Conservation (phyloP, 371 early-diverging fungal genomes). For the Choanephora cucurbitarum region DNA sequence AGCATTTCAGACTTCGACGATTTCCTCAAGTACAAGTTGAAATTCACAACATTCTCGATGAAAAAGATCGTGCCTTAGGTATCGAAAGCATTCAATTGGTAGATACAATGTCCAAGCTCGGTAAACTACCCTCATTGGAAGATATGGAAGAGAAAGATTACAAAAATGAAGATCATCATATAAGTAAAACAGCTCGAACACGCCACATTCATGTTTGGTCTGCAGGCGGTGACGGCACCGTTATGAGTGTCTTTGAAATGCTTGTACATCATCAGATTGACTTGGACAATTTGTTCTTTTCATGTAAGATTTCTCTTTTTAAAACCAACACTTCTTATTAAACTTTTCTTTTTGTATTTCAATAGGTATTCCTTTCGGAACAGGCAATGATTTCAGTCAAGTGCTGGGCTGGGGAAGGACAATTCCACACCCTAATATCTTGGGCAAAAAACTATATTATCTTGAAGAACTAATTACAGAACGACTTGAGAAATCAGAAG, state of each 20-base stretch:
- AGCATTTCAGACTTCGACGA: conserved; percentile 58
- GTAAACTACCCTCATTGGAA: conserved; percentile 19
- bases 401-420: conserved; percentile 71
- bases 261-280: conserved; percentile 52
- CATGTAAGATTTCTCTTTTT: conserved; percentile 51
- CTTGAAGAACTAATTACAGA: conserved; percentile 49
- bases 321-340: no score
- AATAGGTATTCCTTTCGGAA: conserved; percentile 64
- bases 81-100: conserved; percentile 37
- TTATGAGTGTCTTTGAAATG: conserved; percentile 61
- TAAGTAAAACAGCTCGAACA: conserved; percentile 16
- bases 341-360: background rate
- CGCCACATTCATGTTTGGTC: conserved; percentile 66
- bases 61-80: conserved; percentile 44
- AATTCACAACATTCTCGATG: conserved; percentile 59
- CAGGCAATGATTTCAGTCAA: conserved; percentile 68
- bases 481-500: conserved; percentile 55
- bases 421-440: conserved; percentile 43
- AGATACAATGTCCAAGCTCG: conserved; percentile 30
- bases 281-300: conserved; percentile 57
- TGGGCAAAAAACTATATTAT: conserved; percentile 44
- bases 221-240: conserved; percentile 70
- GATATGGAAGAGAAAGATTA: background rate
- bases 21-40: conserved; percentile 63
- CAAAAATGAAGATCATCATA: conserved; percentile 2